phyloP scores from a whole-genome alignment of 805 yeast genomes.

The Saccharomyces kudriavzevii region DNA sequence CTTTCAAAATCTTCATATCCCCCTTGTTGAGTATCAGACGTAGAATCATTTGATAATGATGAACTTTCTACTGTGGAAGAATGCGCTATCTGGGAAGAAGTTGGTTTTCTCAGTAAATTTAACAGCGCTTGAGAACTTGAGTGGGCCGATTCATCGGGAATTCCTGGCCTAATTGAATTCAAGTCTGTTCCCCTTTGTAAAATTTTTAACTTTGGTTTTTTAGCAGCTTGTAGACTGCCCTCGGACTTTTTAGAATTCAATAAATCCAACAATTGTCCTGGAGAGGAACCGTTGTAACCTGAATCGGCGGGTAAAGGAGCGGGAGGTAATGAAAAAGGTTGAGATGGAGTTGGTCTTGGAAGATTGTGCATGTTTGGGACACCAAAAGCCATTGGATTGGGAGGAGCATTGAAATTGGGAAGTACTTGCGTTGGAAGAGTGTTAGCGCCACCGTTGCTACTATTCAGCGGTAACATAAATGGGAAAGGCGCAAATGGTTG shows the following conservation, averaged over 20 bases:
- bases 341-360: slow-evolving; percentile 31
- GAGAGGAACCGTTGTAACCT: slow-evolving; percentile 4
- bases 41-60: neutral
- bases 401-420: slow-evolving; percentile 6
- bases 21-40: neutral
- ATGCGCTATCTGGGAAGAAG: neutral
- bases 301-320: slow-evolving; percentile 19
- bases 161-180: neutral
- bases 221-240: neutral
- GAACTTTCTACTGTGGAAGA: slow-evolving; percentile 2
- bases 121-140: slow-evolving; percentile 15
- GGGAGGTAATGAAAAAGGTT: slow-evolving; percentile 32
- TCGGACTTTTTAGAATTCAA: slow-evolving; percentile 1
- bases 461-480: slow-evolving; percentile 11
- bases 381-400: slow-evolving; percentile 3
- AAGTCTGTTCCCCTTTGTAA: slow-evolving; percentile 3
- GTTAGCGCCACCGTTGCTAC: neutral
- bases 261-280: slow-evolving; percentile 13
- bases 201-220: slow-evolving; percentile 6
- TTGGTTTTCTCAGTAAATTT: slow-evolving; percentile 12
- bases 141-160: neutral
- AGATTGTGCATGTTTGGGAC: slow-evolving; percentile 35
- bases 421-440: neutral
- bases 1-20: slow-evolving; percentile 20
- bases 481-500: slow-evolving; percentile 32